Evolutionary conservation across 1,284 basidiomycete species (phyloP).

Genomic region (Anthracocystis setariae): DNA sequence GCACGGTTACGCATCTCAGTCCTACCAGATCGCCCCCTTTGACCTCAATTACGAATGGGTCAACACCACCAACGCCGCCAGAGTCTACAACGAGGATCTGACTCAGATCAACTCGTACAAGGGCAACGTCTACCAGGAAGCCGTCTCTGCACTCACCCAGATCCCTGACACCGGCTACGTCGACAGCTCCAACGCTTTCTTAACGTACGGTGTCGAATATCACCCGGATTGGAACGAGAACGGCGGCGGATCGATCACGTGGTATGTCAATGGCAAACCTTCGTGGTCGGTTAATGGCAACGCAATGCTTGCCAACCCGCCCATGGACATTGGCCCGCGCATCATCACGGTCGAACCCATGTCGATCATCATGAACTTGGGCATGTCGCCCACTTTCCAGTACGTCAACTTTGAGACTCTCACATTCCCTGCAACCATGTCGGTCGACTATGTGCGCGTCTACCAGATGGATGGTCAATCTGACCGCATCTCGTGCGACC

Average conservation of each 20-base stretch:
- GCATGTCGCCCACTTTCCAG: slow-evolving; percentile 64
- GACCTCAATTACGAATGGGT: slow-evolving; percentile 61
- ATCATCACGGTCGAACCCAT: slow-evolving; percentile 64
- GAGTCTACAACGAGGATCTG: slow-evolving; percentile 46
- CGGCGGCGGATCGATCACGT: slow-evolving; percentile 59
- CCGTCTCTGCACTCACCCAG: slow-evolving; percentile 60
- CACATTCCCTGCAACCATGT: slow-evolving; percentile 52
- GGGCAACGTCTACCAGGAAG: slow-evolving; percentile 65
- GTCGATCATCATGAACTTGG: slow-evolving; percentile 62
- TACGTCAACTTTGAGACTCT: slow-evolving; percentile 51
- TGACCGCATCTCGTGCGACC: slow-evolving; percentile 55
- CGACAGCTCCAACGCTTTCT: slow-evolving; percentile 29
- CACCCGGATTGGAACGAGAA: slow-evolving; percentile 60
- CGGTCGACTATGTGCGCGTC: slow-evolving; percentile 60
- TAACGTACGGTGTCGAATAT: slow-evolving; percentile 65
- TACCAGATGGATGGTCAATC: slow-evolving; percentile 57
- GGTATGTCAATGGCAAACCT: slow-evolving; percentile 62
- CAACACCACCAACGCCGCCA: slow-evolving; percentile 26
- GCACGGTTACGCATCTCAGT: slow-evolving; percentile 61
- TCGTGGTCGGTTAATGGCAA: slow-evolving; percentile 58
- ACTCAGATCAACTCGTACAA: slow-evolving; percentile 62
- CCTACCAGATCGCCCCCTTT: slow-evolving; percentile 66
- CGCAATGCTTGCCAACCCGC: slow-evolving; percentile 33
- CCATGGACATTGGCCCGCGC: slow-evolving; percentile 54
- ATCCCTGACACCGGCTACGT: slow-evolving; percentile 60